phyloP scores from a whole-genome alignment of 1,284 basidiomycete species.

The Peniophora sp. region DNA sequence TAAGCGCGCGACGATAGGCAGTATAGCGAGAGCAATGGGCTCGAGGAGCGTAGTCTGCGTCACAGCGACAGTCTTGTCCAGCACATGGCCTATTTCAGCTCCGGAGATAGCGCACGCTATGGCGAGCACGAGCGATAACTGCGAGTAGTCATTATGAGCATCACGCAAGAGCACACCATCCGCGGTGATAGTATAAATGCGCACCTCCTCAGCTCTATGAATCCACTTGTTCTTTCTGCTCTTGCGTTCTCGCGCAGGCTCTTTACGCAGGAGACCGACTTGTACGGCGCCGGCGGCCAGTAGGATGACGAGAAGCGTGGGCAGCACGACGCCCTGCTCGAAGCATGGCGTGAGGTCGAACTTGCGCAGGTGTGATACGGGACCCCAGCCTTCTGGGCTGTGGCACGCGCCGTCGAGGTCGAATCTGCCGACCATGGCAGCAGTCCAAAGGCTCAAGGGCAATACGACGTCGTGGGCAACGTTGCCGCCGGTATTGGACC shows the following conservation, averaged over 20 bases:
- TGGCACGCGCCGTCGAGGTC: constrained; percentile 5
- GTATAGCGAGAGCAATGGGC: constrained; percentile 37
- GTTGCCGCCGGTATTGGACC: too few species aligned
- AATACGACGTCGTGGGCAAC: too few species aligned
- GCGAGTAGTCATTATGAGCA: background rate
- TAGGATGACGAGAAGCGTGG: constrained; percentile 42
- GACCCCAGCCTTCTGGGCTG: constrained; percentile 52
- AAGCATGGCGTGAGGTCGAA: constrained; percentile 85
- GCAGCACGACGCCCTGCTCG: constrained; percentile 64
- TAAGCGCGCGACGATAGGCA: constrained; percentile 43
- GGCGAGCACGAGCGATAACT: constrained; percentile 19
- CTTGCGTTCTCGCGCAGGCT: constrained; percentile 19
- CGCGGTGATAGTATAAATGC: constrained; percentile 18
- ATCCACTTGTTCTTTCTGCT: constrained; percentile 30
- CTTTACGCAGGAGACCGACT: constrained; percentile 22
- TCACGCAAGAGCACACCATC: background rate
- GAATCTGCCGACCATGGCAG: constrained; percentile 1
- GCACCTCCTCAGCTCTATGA: constrained; percentile 56
- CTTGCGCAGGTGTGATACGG: constrained; percentile 49
- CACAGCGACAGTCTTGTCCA: constrained; percentile 37
- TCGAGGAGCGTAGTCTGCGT: constrained; percentile 54
- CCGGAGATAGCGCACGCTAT: constrained; percentile 32
- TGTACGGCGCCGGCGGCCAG: constrained; percentile 34
- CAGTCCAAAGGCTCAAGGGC: too few species aligned
- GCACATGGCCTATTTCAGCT: constrained; percentile 24